Percentiles rank a stretch among this genome's conserved stretches.
phyloP scores from a whole-genome alignment of 139 green algal genomes.

The Eudorina sp. region DNA sequence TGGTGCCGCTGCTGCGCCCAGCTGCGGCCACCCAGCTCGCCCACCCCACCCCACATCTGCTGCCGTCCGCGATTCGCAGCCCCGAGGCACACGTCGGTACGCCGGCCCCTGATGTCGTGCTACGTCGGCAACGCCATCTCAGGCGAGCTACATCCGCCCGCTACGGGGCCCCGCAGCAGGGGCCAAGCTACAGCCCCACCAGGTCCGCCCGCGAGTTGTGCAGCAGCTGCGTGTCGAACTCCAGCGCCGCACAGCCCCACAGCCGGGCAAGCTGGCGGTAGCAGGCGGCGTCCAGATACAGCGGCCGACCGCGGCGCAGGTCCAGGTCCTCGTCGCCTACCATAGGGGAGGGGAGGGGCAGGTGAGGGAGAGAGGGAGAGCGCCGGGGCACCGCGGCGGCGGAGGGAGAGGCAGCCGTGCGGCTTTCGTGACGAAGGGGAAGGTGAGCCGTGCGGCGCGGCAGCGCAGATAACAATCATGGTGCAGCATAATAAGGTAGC shows the following conservation, averaged over 20 bases:
- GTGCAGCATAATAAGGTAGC: too few relatives aligned
- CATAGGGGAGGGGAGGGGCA: too few relatives aligned
- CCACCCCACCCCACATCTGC: not conserved
- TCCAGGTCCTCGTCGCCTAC: slow-evolving; percentile 52
- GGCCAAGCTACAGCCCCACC: not conserved
- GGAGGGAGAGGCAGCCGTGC: too few relatives aligned
- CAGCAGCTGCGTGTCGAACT: slow-evolving; percentile 65
- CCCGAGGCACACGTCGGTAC: not conserved
- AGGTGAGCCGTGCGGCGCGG: too few relatives aligned
- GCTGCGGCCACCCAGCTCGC: not conserved
- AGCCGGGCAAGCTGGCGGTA: slow-evolving; percentile 50
- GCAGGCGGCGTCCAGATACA: slow-evolving; percentile 47
- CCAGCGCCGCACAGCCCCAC: slow-evolving; percentile 49
- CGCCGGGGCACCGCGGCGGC: too few relatives aligned
- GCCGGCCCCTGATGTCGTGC: not conserved
- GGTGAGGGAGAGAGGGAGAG: too few relatives aligned
- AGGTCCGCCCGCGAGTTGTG: slow-evolving; percentile 44
- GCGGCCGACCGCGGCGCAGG: slow-evolving; percentile 53
- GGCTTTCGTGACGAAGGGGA: too few relatives aligned
- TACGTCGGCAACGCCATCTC: not conserved
- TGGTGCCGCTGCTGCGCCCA: not conserved
- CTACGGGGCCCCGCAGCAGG: too few relatives aligned
- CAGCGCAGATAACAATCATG: too few relatives aligned
- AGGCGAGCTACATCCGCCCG: not conserved
- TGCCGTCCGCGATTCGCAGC: not conserved